phyloP scores from a whole-genome alignment of 257 asterid genomes.

The Cruciata laevipes region DNA sequence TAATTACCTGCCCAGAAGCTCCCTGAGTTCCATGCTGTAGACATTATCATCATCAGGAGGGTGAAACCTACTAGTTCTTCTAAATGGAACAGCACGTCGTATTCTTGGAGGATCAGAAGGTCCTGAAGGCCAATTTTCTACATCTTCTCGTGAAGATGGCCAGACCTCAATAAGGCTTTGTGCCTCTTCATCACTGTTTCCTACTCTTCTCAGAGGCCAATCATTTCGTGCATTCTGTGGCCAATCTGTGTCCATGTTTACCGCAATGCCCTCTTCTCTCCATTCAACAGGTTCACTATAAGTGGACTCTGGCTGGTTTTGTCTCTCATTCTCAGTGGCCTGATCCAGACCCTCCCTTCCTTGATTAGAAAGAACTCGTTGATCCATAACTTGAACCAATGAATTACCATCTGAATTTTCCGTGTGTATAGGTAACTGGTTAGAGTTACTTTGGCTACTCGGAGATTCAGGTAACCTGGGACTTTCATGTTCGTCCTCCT shows the following conservation, averaged over 20 bases:
- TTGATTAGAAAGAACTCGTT: slow-evolving; percentile 32
- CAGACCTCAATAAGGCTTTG: slow-evolving; percentile 48
- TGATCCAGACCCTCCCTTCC: slow-evolving; percentile 43
- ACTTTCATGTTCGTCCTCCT: slow-evolving; percentile 48
- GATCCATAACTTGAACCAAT: slow-evolving; percentile 29
- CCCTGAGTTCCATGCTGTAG: slow-evolving; percentile 97
- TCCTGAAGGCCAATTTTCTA: slow-evolving; percentile 61
- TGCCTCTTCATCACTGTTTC: slow-evolving; percentile 32
- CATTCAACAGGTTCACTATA: slow-evolving; percentile 33
- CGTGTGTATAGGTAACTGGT: slow-evolving; percentile 32
- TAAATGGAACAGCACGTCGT: slow-evolving; percentile 42
- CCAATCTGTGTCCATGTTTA: slow-evolving; percentile 32
- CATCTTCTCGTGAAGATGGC: slow-evolving; percentile 60
- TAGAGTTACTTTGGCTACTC: slow-evolving; percentile 30
- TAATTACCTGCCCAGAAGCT: slow-evolving; percentile 78
- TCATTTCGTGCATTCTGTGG: slow-evolving; percentile 36
- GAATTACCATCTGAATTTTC: slow-evolving; percentile 34
- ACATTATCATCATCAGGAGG: slow-evolving; percentile 92
- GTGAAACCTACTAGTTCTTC: slow-evolving; percentile 69
- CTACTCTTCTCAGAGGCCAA: slow-evolving; percentile 44
- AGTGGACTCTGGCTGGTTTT: slow-evolving; percentile 26
- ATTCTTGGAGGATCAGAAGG: slow-evolving; percentile 78
- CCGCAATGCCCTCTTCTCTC: slow-evolving; percentile 30
- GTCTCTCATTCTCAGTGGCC: slow-evolving; percentile 39
- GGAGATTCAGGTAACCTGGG: slow-evolving; percentile 26